Base-by-base conservation (phyloP, 1,139 yeast species). In the Candida neerlandica region DNA sequence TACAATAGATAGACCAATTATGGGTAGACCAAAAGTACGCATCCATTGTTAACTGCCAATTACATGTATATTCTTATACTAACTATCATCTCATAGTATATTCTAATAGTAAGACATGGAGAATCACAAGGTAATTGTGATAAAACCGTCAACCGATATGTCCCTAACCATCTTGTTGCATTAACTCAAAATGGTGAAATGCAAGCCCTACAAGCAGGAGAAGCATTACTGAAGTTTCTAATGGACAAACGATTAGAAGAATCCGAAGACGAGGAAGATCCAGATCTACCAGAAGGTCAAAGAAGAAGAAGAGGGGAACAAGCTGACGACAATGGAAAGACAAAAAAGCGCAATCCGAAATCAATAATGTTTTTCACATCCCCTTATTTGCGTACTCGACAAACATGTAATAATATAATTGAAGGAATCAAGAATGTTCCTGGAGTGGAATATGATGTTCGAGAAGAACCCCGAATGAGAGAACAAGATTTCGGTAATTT, bases 401-500 rank as follows among this genome's bases (percentile, higher is more conserved):
- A 90, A 62, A 90, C 97, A 0, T 77, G 94, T 42, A 78, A 85
- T 47, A 84, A 86, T 23, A 79, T 90, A 7, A 64, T 86, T 3
- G 76, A 80, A 40, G 89, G 85, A 1, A 73, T 89, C 41, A 77
- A 80, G 47, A 82, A 71, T 47, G 64, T 78, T 18, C 68, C 74
- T 2, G 81, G 77, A 35, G 73, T 82, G 1, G 63, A 72, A 2
- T 84, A 82, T 58, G 68, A 74, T 41, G 81, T 89, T 9, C 77
- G 81, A 56, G 97, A 91, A 63, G 97, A 91, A 60, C 96, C 97
- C 3, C 70, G 97, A 47, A 82, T 91, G 81, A 75, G 97, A 56
- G 97, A 91, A 64, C 97, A 91, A 65, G 97, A 91, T 66, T 91
- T 91, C 63, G 97, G 97, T 19, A 91, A 91, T 63, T 90, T 89